Evolutionary conservation across 257 asterid genomes (phyloP), one percentile per base, ranked within the genome.

Genomic region (Solanum chilense): DNA sequence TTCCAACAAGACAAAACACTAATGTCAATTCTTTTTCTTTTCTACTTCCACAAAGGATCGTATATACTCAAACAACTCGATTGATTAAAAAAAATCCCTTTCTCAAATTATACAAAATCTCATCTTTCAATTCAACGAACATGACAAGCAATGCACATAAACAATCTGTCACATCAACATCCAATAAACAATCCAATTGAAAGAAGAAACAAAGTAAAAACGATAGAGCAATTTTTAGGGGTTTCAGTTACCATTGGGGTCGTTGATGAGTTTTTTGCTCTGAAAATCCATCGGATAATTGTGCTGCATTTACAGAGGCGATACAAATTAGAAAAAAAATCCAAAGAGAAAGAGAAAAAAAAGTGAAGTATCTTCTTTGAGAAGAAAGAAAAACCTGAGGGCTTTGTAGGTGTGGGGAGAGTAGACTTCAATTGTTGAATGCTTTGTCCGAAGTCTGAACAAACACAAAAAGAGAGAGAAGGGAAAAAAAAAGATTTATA

Each of bases 231-330:
- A 47, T 47, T 49, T 47, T 49, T 11, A 4, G 29, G 45, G 45
- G 85, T 35, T 33, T 27, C 21, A 86, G 52, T 90, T 88, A 96
- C 99, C 94, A 91, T 94, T 94, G 3, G 99, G 99, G 86, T 97
- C 94, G 92, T 95, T 94, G 89, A 97, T 95, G 93, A 97, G 98
- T 88, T 97, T 97, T 91, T 94, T 97, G 92, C 94, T 87, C 81
- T 85, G 94, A 56, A 82, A 95, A 92, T 93, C 94, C 99, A 97
- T 84, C 90, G 27, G 77, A 83, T 39, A 39, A 41, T 35, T 14
- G 39, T n/a, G 68, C 76, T 62, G 77, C 86, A 83, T 60, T 83
- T 60, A 83, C 35, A 52, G 21, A 58, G 39, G 16, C 33, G 33
- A 64, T n/a, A 21, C 35, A 39, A 83, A 21, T 37, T 84, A 39